A percentile compares a stretch with the other conserved stretches of the same genome.
phyloP scores from a whole-genome alignment of 1,284 basidiomycete genomes.

The Termitomyces sp. region DNA sequence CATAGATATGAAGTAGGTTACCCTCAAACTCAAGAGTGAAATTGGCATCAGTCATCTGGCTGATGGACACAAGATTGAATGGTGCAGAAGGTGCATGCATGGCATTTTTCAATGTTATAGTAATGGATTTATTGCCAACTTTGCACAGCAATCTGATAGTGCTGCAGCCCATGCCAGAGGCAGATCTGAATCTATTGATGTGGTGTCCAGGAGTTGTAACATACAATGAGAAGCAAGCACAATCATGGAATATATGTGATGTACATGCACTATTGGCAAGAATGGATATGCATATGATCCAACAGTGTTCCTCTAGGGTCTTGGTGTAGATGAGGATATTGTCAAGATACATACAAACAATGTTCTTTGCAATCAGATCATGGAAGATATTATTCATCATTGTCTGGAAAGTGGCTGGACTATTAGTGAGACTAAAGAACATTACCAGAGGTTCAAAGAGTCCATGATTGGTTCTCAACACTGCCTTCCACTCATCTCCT shows the following conservation, averaged over 20 bases:
- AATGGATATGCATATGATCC: no score
- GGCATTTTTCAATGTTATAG: constrained; percentile 22
- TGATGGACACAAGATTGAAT: constrained; percentile 31
- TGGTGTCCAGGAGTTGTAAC: constrained; percentile 5
- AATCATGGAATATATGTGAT: constrained; percentile 9
- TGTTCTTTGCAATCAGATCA: no score
- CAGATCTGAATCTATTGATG: constrained; percentile 8
- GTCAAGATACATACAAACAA: no score
- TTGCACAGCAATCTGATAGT: constrained; percentile 12
- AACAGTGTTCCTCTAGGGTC: no score
- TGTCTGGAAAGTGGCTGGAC: no score
- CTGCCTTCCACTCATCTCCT: no score
- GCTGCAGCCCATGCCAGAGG: constrained; percentile 8
- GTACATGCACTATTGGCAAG: constrained; percentile 6
- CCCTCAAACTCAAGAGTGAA: constrained; percentile 12
- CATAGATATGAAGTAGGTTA: background rate
- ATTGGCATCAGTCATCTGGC: constrained; percentile 17
- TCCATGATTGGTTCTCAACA: no score
- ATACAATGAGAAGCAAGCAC: constrained; percentile 3
- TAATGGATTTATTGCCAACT: constrained; percentile 1
- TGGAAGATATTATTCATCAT: no score
- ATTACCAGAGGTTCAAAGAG: no score
- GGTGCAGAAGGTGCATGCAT: constrained; percentile 27
- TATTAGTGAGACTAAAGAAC: no score
- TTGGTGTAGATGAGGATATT: no score